Conservation (phyloP, 2,329 filamentous ascomycete species). For the Ceratocystis diversiconidia region DNA sequence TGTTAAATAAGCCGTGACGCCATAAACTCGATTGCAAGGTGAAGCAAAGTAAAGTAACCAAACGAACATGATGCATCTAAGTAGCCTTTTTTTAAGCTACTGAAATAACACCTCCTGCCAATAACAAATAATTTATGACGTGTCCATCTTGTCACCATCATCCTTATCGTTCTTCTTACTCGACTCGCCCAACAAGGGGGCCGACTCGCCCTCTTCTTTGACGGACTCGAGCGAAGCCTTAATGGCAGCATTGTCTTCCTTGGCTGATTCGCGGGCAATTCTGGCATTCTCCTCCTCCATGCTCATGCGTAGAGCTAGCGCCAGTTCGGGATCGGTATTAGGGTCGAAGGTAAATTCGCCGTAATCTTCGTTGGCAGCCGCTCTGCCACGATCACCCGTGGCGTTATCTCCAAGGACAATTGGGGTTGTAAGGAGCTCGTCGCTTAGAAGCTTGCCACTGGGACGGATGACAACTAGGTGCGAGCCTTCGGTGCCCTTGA, state of each 20-base stretch:
- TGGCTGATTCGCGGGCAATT: conserved; percentile 47
- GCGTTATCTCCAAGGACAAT: conserved; percentile 70
- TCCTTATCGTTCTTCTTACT: conserved; percentile 35
- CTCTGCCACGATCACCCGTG: conserved; percentile 37
- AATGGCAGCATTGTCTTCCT: conserved; percentile 50
- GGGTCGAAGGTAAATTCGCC: conserved; percentile 65
- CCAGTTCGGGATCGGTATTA: conserved; percentile 80
- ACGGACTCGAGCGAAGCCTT: conserved; percentile 71
- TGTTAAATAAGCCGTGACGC: conserved; percentile 12
- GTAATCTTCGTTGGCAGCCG: conserved; percentile 43
- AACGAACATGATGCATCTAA: conserved; percentile 2
- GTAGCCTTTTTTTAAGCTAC: not conserved
- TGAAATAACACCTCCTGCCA: not conserved
- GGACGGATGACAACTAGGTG: conserved; percentile 83
- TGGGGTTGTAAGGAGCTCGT: conserved; percentile 76
- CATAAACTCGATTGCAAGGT: conserved; percentile 10
- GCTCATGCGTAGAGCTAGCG: conserved; percentile 88
- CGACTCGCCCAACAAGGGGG: conserved; percentile 21
- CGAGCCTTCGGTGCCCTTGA: conserved; percentile 83
- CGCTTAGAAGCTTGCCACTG: conserved; percentile 80
- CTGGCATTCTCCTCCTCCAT: conserved; percentile 96
- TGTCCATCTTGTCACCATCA: conserved; percentile 75
- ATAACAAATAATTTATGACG: conserved; percentile 40
- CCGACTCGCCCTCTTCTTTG: conserved; percentile 61
- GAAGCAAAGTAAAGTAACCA: conserved; percentile 8